These are phyloP conservation scores for Spongospora subterranea DNA, from an alignment of 208 protist species.

Conservation along the genomic window DNA sequence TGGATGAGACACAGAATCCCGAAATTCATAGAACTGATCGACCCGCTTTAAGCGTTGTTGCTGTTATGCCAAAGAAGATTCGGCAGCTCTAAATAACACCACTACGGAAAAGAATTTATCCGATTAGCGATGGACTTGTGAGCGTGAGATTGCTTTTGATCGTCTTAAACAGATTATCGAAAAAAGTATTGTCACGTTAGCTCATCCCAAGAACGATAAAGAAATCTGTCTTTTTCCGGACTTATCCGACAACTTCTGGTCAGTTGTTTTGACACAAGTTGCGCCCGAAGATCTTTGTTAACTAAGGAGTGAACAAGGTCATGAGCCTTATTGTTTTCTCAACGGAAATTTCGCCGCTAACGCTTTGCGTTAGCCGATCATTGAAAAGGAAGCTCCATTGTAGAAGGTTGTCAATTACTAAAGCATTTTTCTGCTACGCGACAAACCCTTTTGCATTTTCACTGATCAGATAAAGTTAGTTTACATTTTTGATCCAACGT, in stretches of 20 bases:
- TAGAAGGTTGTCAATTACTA: not conserved
- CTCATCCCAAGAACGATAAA: not conserved
- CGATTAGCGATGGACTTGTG: not conserved
- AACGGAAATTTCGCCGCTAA: not conserved
- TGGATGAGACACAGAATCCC: not conserved
- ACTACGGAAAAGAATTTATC: not conserved
- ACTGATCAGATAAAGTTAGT: not conserved
- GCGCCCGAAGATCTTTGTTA: not conserved
- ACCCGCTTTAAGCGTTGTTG: not conserved
- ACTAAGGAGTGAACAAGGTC: not conserved
- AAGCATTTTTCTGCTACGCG: not conserved
- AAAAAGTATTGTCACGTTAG: not conserved
- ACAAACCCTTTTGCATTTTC: not conserved
- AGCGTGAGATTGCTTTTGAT: not conserved
- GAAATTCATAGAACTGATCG: not conserved
- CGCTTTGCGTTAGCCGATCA: not conserved
- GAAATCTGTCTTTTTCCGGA: not conserved
- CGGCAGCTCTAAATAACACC: not conserved
- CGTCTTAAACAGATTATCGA: not conserved
- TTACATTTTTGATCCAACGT: not conserved
- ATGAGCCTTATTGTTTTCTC: not conserved
- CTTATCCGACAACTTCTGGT: not conserved
- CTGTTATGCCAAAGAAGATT: not conserved
- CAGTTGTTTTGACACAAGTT: not conserved
- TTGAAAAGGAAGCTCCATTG: not conserved